Conservation (phyloP, 2,329 filamentous ascomycete species). For the Diaporthe vexans region DNA sequence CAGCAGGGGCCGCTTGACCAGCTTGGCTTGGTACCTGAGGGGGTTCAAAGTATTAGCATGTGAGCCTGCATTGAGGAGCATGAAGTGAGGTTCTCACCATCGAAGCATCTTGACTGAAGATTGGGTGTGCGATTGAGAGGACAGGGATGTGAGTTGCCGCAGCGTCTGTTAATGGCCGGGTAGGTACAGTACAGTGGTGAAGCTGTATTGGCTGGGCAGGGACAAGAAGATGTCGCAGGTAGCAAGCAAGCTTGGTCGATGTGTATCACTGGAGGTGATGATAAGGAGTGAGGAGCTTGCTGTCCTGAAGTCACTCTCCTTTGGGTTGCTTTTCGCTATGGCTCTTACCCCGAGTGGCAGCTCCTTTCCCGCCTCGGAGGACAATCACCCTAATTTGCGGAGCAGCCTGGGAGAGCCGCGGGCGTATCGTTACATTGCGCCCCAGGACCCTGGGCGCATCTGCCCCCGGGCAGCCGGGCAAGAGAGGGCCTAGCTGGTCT, state of each 20-base stretch:
- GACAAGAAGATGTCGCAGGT: neutral
- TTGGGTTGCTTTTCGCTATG: neutral
- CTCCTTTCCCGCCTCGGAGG: constrained; percentile 16
- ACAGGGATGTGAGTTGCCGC: constrained; percentile 1
- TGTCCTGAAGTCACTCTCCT: neutral
- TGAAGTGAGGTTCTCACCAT: constrained; percentile 34
- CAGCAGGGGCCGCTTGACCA: constrained; percentile 85
- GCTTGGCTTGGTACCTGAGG: constrained; percentile 85
- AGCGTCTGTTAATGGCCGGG: neutral
- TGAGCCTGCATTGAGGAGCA: too few species aligned
- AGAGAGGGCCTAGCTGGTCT: too few species aligned
- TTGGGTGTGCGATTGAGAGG: neutral
- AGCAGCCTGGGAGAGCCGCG: neutral
- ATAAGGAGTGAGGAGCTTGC: neutral
- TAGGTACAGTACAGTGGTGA: neutral
- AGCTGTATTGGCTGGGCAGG: neutral
- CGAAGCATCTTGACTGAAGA: constrained; percentile 38
- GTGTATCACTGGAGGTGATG: constrained; percentile 16
- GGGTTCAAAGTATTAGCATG: constrained; percentile 1
- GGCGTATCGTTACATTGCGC: constrained; percentile 19
- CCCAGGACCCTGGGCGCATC: constrained; percentile 26
- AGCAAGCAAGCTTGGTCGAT: neutral
- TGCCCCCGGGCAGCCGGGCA: too few species aligned
- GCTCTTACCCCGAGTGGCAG: constrained; percentile 2
- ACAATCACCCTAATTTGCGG: constrained; percentile 35